Conservation (phyloP, 2,329 filamentous ascomycete species). For the Pezicula neosporulosa region DNA sequence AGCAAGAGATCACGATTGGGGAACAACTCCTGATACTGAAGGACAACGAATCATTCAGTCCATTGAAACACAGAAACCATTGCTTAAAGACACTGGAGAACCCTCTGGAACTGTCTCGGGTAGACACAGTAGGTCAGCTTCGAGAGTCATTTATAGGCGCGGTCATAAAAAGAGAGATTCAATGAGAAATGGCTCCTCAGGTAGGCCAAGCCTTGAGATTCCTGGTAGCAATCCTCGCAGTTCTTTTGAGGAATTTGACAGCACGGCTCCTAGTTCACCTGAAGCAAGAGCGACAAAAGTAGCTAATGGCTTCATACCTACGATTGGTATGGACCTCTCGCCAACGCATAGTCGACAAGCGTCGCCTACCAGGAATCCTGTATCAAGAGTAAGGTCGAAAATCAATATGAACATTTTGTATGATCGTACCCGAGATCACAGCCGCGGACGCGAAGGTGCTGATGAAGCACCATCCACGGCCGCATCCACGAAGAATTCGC, state of each 20-base stretch:
- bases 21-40: constrained; percentile 20
- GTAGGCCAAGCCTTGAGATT: constrained; percentile 44
- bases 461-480: constrained; percentile 27
- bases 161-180: constrained; percentile 12
- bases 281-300: constrained; percentile 15
- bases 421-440: constrained; percentile 42
- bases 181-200: constrained; percentile 15
- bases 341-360: constrained; percentile 57
- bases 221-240: constrained; percentile 32
- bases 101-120: constrained; percentile 5
- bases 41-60: constrained; percentile 7
- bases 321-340: constrained; percentile 60
- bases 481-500: neutral
- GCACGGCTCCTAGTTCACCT: constrained; percentile 34
- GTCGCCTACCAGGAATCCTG: constrained; percentile 61
- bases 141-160: constrained; percentile 11
- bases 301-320: constrained; percentile 45
- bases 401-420: constrained; percentile 27
- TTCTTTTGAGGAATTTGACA: constrained; percentile 40
- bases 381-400: constrained; percentile 36
- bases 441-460: constrained; percentile 39
- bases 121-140: constrained; percentile 17
- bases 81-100: constrained; percentile 6
- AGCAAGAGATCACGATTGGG: constrained; percentile 28
- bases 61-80: constrained; percentile 11